Evolutionary conservation across 768 basidiomycete species (phyloP).

Genomic region (Phanerochaete carnosa): DNA sequence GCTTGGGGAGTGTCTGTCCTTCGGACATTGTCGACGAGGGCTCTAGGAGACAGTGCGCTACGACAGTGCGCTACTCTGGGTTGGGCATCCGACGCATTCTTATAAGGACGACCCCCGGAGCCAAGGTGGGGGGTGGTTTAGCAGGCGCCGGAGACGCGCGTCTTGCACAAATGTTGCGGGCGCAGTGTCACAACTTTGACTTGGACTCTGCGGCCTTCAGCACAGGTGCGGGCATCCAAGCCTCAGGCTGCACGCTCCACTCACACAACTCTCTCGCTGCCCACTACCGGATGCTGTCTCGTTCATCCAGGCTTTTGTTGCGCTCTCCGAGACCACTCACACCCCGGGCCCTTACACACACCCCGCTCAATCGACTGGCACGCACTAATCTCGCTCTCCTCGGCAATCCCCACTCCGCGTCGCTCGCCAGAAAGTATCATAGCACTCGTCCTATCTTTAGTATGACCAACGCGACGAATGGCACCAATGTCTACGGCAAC

Average conservation of each 20-base stretch:
- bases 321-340: neutral
- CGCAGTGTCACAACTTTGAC: neutral
- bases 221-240: neutral
- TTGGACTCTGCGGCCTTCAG: neutral
- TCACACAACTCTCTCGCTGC: neutral
- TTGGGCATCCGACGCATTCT: neutral
- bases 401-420: neutral
- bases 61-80: neutral
- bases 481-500: constrained; percentile 50
- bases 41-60: no score
- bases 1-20: constrained; percentile 12
- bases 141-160: neutral
- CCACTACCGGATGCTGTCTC: neutral
- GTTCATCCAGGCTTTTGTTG: constrained; percentile 2
- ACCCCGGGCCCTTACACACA: neutral
- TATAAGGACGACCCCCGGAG: neutral
- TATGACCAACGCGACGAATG: constrained; percentile 17
- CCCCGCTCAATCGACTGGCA: neutral
- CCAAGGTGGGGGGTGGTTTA: neutral
- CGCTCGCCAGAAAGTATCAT: neutral
- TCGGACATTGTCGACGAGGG: neutral
- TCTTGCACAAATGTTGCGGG: neutral
- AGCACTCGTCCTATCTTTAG: constrained; percentile 6
- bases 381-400: neutral
- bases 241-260: neutral